phyloP scores from a whole-genome alignment of 176 grass and related monocot genomes.

The Zea luxurians region DNA sequence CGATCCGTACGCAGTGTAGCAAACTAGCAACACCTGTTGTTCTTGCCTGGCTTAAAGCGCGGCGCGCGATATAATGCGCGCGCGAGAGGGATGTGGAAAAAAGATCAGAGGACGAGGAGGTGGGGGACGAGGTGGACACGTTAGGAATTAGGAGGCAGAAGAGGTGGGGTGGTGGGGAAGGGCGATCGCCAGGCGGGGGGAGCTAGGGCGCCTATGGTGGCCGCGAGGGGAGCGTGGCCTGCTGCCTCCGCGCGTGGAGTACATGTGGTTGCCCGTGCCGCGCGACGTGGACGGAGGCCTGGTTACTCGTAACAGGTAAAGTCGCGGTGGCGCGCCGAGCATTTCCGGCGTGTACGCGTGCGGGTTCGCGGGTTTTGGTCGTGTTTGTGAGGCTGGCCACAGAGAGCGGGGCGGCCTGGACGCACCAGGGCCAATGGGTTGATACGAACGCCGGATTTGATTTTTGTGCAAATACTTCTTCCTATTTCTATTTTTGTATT shows the following conservation, averaged over 20 bases:
- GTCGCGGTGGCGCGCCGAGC: neutral
- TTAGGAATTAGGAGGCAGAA: conserved; percentile 22
- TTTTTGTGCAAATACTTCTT: too few relatives aligned
- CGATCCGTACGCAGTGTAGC: neutral
- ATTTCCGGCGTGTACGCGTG: neutral
- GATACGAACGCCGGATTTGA: conserved; percentile 3
- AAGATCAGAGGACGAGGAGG: conserved; percentile 39
- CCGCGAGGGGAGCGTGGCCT: conserved; percentile 55
- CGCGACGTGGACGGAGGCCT: conserved; percentile 43
- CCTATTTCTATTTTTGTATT: too few relatives aligned
- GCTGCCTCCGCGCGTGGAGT: neutral
- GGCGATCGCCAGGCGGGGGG: neutral
- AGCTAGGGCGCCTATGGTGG: conserved; percentile 32
- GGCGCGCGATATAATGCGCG: conserved; percentile 22
- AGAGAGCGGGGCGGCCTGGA: conserved; percentile 15
- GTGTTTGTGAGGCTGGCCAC: conserved; percentile 33
- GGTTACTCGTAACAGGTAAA: neutral
- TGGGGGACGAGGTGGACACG: conserved; percentile 49
- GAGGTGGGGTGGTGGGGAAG: neutral
- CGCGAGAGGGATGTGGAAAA: neutral
- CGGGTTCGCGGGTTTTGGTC: neutral
- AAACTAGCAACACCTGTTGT: neutral
- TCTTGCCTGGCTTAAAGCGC: neutral
- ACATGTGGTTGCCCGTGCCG: conserved; percentile 46
- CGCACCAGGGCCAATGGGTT: conserved; percentile 30